Base-by-base conservation (phyloP, 805 yeast genomes). In the Teunomyces barrocoloradensis region DNA sequence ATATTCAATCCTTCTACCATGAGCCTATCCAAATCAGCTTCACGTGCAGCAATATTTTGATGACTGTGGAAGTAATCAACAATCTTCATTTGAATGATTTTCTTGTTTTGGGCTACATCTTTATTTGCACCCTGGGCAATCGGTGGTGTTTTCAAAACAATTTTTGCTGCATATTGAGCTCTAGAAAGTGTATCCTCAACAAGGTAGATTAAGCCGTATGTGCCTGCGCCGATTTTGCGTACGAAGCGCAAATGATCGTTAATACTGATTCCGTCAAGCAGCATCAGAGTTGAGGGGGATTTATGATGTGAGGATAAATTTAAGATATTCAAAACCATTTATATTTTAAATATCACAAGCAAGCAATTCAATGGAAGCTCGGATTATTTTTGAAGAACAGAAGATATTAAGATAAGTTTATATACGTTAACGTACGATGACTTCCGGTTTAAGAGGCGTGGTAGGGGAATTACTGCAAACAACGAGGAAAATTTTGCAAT, bases 161-260 rank as follows among this genome's bases (percentile, higher is more conserved):
- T 81, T 61, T 89, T 89, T 50, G 90, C 80, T 2, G 96, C 96
- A 56, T 73, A 82, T 17, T 71, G 66, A 42, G 71, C 65, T 13
- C 77, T 74, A 0, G 85, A 75, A 37, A 55, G 58, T 17, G 74
- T 53, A 59, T 89, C 85, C 49, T 75, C 65, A 3, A 88, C 90
- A 13, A 80, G 73, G 69, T 85, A 88, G 6, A 89, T 92, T 28
- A 85, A 73, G 4, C 96, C 96, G 58, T 84, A 89, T 18, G 96
- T 90, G 23, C 97, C 97, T 0, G 92, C 79, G 6, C 96, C 96
- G 9, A 85, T 77, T 54, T 80, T 77, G 49, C 66, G 69, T 48
- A 74, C 71, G 56, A 80, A 65, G 47, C 67, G 69, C 53, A 69
- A 71, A 21, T 71, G 67, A 53, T 49, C 52, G 48, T 63, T 64